Evolutionary conservation across 148 eudicot species (phyloP).

Genomic region (Pouteria glomerata): DNA sequence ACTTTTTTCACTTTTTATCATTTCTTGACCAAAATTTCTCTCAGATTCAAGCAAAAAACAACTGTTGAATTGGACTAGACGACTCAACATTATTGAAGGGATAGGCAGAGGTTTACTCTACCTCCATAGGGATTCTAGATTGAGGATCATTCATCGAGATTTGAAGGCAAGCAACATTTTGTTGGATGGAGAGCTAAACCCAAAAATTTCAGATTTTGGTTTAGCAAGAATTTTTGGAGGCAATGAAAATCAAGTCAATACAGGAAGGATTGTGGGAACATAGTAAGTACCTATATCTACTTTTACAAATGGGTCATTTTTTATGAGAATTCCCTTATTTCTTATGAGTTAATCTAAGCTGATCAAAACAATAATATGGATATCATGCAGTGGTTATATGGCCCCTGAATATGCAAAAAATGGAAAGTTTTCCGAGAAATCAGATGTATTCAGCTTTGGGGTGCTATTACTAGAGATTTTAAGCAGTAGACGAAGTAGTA

Average conservation of each 20-base stretch:
- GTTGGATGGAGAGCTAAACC: conserved; percentile 29
- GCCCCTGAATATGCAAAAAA: conserved; percentile 53
- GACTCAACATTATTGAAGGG: conserved; percentile 28
- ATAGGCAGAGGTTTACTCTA: conserved; percentile 40
- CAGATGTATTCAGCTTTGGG: conserved; percentile 55
- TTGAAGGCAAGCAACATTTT: conserved; percentile 40
- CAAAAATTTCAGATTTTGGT: conserved; percentile 43
- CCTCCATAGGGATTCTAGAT: conserved; percentile 44
- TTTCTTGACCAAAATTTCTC: background rate
- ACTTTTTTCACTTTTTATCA: background rate
- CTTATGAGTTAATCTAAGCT: too few species aligned
- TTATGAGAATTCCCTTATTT: too few species aligned
- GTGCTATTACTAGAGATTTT: conserved; percentile 41
- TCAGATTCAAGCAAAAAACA: conserved; percentile 11
- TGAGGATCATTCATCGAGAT: conserved; percentile 43
- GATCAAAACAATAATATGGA: too few species aligned
- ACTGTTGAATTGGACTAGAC: conserved; percentile 26
- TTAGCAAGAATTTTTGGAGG: conserved; percentile 33
- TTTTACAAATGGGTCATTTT: too few species aligned
- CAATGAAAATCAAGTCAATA: conserved; percentile 25
- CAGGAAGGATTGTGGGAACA: conserved; percentile 34
- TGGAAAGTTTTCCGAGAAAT: conserved; percentile 47
- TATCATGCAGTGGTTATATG: conserved; percentile 45
- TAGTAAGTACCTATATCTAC: conserved; percentile 28
- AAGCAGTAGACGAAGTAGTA: conserved; percentile 32